These are phyloP conservation scores for Pseudocercospora cruenta DNA, from an alignment of 2,329 filamentous ascomycete genomes.

Conservation along the genomic window DNA sequence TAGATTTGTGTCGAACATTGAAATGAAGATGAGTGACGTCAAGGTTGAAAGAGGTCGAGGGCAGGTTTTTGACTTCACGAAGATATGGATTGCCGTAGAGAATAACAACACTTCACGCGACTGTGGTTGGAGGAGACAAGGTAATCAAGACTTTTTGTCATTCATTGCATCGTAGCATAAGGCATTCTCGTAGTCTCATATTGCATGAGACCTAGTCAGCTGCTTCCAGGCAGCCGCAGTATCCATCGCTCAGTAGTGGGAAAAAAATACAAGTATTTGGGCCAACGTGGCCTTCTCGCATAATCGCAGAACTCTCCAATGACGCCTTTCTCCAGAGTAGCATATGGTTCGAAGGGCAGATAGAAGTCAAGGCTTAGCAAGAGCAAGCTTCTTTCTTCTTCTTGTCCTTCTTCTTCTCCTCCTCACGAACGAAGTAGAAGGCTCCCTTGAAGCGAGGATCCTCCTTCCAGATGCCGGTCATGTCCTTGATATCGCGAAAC, in stretches of 20 bases:
- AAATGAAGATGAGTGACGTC: slow-evolving; percentile 18
- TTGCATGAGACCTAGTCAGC: neutral
- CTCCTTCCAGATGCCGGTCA: slow-evolving; percentile 41
- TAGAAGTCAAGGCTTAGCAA: neutral
- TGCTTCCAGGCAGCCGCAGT: slow-evolving; percentile 10
- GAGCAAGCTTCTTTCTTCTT: neutral
- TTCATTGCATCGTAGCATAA: slow-evolving; percentile 7
- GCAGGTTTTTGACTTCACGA: slow-evolving; percentile 10
- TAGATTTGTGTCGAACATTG: slow-evolving; percentile 35
- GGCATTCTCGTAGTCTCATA: slow-evolving; percentile 1
- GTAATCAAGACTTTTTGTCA: neutral
- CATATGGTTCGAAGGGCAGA: neutral
- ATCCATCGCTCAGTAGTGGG: neutral
- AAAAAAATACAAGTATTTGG: neutral
- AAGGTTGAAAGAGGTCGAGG: slow-evolving; percentile 13
- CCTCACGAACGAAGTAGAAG: slow-evolving; percentile 40
- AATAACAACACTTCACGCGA: neutral
- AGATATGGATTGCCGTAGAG: slow-evolving; percentile 17
- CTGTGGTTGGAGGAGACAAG: neutral
- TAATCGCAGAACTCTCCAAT: slow-evolving; percentile 10
- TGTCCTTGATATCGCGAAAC: slow-evolving; percentile 39
- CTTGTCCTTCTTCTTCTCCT: slow-evolving; percentile 32
- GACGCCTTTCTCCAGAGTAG: neutral
- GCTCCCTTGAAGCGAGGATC: slow-evolving; percentile 39
- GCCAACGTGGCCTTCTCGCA: slow-evolving; percentile 14